Evolutionary conservation across 306 rosid genomes (phyloP), one percentile per base, ranked within the genome.

Genomic region (Gastrolobium bilobum): DNA sequence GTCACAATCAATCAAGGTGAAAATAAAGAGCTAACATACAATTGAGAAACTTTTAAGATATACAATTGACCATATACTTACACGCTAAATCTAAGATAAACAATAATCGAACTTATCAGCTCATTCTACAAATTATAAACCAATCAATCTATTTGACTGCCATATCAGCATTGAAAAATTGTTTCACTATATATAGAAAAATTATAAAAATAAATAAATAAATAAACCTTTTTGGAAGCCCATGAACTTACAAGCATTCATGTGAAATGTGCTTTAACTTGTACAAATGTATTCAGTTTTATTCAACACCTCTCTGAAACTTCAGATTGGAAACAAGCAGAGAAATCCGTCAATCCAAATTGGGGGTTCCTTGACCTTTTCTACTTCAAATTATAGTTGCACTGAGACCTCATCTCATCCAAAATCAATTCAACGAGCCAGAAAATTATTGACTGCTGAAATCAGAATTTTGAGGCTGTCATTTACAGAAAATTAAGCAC

Each of bases 361-460:
- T 54, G 57, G 42, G 33, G 74, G 68, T 31, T 73, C 40, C 69
- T 43, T 54, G 52, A 73, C 10, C 66, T 4, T 50, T 38, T 62
- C 71, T 9, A 75, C 59, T 10, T 40, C 63, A 56, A 43, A 15
- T 61, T 56, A 73, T 46, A 14, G 15, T 26, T 46, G 70, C 34
- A 62, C 20, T 8, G 11, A 58, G 4, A 40, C 42, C 51, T 63
- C 63, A 31, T 58, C 57, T 51, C 43, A 54, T 15, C 53, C 26
- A 61, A 82, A 31, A 58, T 50, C 53, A 50, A 56, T 46, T 54
- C 68, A 78, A 60, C 40, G 61, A 62, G 43, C 53, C 65, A 26
- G 38, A 61, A 69, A 63, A 33, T 42, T 68, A 40, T 81, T 15
- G 59, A 80, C 29, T 39, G 31, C 9, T 51, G 57, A 82, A 34